These are phyloP conservation scores for Coemansia guatemalensis DNA, from an alignment of 192 early-diverging fungal species.

Conservation along the genomic window DNA sequence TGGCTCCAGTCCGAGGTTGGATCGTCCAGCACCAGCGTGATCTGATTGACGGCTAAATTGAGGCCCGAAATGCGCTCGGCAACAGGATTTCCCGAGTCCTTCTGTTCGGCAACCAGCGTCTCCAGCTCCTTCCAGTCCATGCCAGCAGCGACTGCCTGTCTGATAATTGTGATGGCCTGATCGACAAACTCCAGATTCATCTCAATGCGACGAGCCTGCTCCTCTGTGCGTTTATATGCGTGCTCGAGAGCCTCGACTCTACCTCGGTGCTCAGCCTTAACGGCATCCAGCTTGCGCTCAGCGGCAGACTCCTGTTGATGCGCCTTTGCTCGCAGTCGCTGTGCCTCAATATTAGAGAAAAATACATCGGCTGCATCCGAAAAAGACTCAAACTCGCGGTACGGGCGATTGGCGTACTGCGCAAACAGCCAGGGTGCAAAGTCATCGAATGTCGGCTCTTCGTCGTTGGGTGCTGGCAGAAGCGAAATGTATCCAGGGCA, in stretches of 20 bases:
- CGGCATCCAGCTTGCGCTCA: slow-evolving; percentile 78
- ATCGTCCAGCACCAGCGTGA: slow-evolving; percentile 63
- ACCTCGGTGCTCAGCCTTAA: slow-evolving; percentile 73
- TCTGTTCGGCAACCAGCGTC: slow-evolving; percentile 82
- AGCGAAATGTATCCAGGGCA: slow-evolving; percentile 42
- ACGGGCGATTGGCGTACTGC: slow-evolving; percentile 54
- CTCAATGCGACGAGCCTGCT: slow-evolving; percentile 86
- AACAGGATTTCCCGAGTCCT: slow-evolving; percentile 72
- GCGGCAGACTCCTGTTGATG: slow-evolving; percentile 73
- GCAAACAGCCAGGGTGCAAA: slow-evolving; percentile 73
- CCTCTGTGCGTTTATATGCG: slow-evolving; percentile 66
- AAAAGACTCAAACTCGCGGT: slow-evolving; percentile 74
- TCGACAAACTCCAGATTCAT: slow-evolving; percentile 81
- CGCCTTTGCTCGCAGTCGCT: slow-evolving; percentile 71
- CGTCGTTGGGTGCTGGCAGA: slow-evolving; percentile 7
- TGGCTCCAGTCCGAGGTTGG: slow-evolving; percentile 58
- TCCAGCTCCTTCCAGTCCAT: slow-evolving; percentile 98
- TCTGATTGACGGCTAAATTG: slow-evolving; percentile 77
- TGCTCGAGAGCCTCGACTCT: slow-evolving; percentile 77
- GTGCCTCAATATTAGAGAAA: slow-evolving; percentile 87
- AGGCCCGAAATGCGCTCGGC: slow-evolving; percentile 74
- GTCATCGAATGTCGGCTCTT: slow-evolving; percentile 53
- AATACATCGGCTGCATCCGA: slow-evolving; percentile 88
- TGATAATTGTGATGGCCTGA: slow-evolving; percentile 80
- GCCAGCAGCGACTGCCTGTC: slow-evolving; percentile 82